Conservation (phyloP, 2,329 filamentous ascomycete species). For the Diplodia seriata region DNA sequence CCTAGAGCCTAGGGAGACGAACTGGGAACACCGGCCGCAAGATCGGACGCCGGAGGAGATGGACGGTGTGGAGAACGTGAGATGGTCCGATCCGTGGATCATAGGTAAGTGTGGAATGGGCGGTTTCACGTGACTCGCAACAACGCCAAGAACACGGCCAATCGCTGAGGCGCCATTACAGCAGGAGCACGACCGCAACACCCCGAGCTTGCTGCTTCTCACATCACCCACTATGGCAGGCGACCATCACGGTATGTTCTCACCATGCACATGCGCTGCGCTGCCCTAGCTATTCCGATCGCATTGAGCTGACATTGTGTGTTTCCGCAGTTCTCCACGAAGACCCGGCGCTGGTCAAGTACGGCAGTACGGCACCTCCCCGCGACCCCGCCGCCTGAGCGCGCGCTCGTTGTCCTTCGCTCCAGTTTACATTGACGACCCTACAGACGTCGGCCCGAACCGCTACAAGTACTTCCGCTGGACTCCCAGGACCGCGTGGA, state of each 20-base stretch:
- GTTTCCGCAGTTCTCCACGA: slow-evolving; percentile 53
- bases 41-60: background rate
- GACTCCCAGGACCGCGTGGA: slow-evolving; percentile 80
- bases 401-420: slow-evolving; percentile 11
- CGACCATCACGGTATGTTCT: slow-evolving; percentile 25
- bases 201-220: slow-evolving; percentile 4
- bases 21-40: background rate
- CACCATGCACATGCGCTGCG: background rate
- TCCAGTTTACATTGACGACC: slow-evolving; percentile 26
- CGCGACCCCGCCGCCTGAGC: slow-evolving; percentile 11
- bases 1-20: background rate
- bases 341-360: slow-evolving; percentile 65
- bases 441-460: slow-evolving; percentile 78
- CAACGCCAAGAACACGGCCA: background rate
- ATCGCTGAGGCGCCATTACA: slow-evolving; percentile 11
- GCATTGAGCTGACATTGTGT: slow-evolving; percentile 18
- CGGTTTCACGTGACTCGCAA: background rate
- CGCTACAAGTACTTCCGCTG: slow-evolving; percentile 96
- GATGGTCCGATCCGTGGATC: background rate
- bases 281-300: background rate
- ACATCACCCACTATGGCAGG: slow-evolving; percentile 31
- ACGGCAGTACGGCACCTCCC: slow-evolving; percentile 56
- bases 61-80: background rate
- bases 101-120: background rate
- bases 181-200: slow-evolving; percentile 19